A percentile compares a stretch with the other conserved stretches of the same genome.
phyloP scores from a whole-genome alignment of 2,329 filamentous ascomycete species.

The Xylaria sp. region DNA sequence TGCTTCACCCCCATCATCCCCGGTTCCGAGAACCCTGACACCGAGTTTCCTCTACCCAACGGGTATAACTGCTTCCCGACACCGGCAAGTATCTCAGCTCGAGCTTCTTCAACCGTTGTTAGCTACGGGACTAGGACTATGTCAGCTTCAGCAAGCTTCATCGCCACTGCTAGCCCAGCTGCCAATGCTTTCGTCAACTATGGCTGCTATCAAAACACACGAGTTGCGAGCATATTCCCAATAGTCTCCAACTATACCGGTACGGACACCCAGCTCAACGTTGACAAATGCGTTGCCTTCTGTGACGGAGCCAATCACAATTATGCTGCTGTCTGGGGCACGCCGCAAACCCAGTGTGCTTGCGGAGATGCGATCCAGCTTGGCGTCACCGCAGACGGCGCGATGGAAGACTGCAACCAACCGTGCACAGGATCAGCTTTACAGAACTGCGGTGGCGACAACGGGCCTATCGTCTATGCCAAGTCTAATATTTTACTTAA shows the following conservation, averaged over 20 bases:
- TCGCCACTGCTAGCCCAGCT: slow-evolving; percentile 34
- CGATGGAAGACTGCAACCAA: slow-evolving; percentile 36
- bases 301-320: slow-evolving; percentile 16
- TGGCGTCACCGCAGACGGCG: neutral
- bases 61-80: slow-evolving; percentile 42
- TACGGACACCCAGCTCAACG: slow-evolving; percentile 5
- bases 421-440: slow-evolving; percentile 27
- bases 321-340: slow-evolving; percentile 24
- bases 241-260: neutral
- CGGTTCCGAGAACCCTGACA: slow-evolving; percentile 35
- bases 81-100: slow-evolving; percentile 27
- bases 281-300: slow-evolving; percentile 26
- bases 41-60: slow-evolving; percentile 5
- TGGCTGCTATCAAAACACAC: slow-evolving; percentile 35
- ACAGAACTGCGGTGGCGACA: slow-evolving; percentile 37
- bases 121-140: slow-evolving; percentile 26
- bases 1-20: slow-evolving; percentile 55
- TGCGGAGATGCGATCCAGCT: slow-evolving; percentile 14
- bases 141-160: slow-evolving; percentile 33
- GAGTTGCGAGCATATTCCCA: slow-evolving; percentile 10
- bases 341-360: neutral
- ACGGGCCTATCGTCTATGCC: slow-evolving; percentile 37
- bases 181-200: slow-evolving; percentile 30
- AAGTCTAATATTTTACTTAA: slow-evolving; percentile 14
- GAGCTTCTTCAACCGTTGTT: slow-evolving; percentile 10